Base-by-base conservation (phyloP, 2,329 filamentous ascomycete genomes). In the Alternaria longipes region DNA sequence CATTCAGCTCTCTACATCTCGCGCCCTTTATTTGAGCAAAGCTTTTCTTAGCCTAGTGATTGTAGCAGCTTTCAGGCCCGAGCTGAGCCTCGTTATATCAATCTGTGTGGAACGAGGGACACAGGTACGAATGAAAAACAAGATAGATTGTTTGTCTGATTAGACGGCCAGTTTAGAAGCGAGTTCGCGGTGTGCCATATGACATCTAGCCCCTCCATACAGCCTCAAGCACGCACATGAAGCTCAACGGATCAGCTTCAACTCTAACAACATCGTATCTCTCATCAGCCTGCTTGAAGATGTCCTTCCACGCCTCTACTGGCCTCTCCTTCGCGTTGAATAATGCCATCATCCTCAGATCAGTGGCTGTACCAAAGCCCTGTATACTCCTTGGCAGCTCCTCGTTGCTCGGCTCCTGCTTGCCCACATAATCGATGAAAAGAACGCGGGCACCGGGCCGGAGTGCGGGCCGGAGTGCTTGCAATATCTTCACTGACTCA, bases 381-480 rank as follows among this genome's bases (percentile, higher is more conserved):
- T 58, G 54, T n/a, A 76, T 69, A 32, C 59, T 65, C 26, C 66
- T 59, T 54, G 73, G 74, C 40, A 75, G 24, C 24, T 63, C 66
- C 7, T 53, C 60, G 11, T 69, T 62, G 75, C 76, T 63, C 38
- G 69, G 70, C 34, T 67, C 70, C 60, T 71, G 66, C 47, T 73
- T 71, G 9, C 72, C 70, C 1, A 80, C 70, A 41, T 78, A 77
- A 24, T 81, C 79, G 18, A 78, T 75, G 41, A 81, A 74, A 16
- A 83, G 63, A 42, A 89, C 71, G 49, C 82, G 78, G 11, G 85
- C 81, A 18, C 87, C 83, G 2, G 84, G 82, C 73, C 88, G 85
- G 53, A 89, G 74, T 34, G 86, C 82, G 1, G 86, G 85, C 2
- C 86, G 75, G 8, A 89, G 78, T 20, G 81, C 82, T 61, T 80